phyloP scores from a whole-genome alignment of 495 filamentous ascomycete genomes.

The Clohesyomyces aquaticus region DNA sequence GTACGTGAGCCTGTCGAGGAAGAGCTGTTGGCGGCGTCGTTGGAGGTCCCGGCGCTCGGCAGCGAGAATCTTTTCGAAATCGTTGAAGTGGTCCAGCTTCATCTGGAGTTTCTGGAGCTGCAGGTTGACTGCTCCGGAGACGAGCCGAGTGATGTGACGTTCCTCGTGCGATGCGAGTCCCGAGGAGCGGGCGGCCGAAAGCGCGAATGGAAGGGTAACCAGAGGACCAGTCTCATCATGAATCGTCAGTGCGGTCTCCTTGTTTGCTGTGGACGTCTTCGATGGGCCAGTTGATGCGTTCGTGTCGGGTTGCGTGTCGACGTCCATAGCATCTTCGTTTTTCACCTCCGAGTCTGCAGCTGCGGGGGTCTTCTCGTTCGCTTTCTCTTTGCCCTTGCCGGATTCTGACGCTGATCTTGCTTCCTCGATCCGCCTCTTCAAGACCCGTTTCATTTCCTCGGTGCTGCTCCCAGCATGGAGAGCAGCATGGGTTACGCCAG shows the following conservation, averaged over 20 bases:
- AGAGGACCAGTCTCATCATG: slow-evolving; percentile 50
- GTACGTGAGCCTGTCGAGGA: slow-evolving; percentile 86
- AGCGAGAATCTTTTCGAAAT: slow-evolving; percentile 89
- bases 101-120: slow-evolving; percentile 52
- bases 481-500: slow-evolving; percentile 76
- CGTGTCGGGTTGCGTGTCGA: slow-evolving; percentile 53
- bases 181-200: slow-evolving; percentile 81
- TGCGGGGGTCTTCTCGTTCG: slow-evolving; percentile 40
- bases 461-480: slow-evolving; percentile 77
- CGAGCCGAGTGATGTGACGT: slow-evolving; percentile 89
- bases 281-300: slow-evolving; percentile 41
- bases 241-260: background rate
- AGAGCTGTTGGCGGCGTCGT: slow-evolving; percentile 85
- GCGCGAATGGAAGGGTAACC: slow-evolving; percentile 78
- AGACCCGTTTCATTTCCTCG: slow-evolving; percentile 76
- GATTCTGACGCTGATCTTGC: slow-evolving; percentile 47
- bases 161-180: slow-evolving; percentile 94
- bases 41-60: slow-evolving; percentile 93
- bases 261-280: slow-evolving; percentile 3
- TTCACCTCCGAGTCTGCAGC: slow-evolving; percentile 57
- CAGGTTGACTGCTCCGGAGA: slow-evolving; percentile 80
- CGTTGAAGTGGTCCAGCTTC: slow-evolving; percentile 87
- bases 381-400: slow-evolving; percentile 59
- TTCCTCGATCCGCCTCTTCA: slow-evolving; percentile 74
- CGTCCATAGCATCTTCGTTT: slow-evolving; percentile 69